A percentile compares a stretch with the other conserved stretches of the same genome.
Evolutionary conservation across 129 eudicot genomes (phyloP).

Genomic region (Artemisia tridentata): DNA sequence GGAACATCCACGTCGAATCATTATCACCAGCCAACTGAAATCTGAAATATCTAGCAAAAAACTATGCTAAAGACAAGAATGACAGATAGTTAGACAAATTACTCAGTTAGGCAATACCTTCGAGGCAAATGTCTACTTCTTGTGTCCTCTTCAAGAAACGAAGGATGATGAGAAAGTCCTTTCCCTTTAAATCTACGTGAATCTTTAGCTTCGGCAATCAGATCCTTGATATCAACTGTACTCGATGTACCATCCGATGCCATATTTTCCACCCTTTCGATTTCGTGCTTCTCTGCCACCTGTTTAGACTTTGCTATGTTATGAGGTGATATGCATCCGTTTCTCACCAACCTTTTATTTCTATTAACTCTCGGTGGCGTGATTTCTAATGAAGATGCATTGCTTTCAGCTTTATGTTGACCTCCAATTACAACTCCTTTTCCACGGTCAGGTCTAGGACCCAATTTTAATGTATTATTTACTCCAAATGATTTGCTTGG

Average conservation of each 20-base stretch:
- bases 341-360: conserved; percentile 63
- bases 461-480: conserved; percentile 25
- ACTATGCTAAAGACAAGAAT: neutral
- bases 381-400: conserved; percentile 30
- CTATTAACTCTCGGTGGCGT: conserved; percentile 34
- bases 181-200: conserved; percentile 47
- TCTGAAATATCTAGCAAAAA: neutral
- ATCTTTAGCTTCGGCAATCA: conserved; percentile 38
- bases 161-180: conserved; percentile 38
- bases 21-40: neutral
- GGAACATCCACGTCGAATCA: neutral
- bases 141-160: conserved; percentile 30
- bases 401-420: conserved; percentile 31
- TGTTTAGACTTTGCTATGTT: conserved; percentile 60
- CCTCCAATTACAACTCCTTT: conserved; percentile 27
- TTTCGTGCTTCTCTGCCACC: conserved; percentile 32
- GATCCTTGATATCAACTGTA: conserved; percentile 41
- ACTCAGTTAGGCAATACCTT: conserved; percentile 35
- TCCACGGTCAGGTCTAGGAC: conserved; percentile 27
- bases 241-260: conserved; percentile 22
- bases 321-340: conserved; percentile 76
- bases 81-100: neutral
- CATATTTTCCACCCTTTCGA: conserved; percentile 16
- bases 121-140: conserved; percentile 36
- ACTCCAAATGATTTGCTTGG: conserved; percentile 24